Evolutionary conservation across 495 filamentous ascomycete genomes (phyloP).

Genomic region (Pyrenula massariospora): DNA sequence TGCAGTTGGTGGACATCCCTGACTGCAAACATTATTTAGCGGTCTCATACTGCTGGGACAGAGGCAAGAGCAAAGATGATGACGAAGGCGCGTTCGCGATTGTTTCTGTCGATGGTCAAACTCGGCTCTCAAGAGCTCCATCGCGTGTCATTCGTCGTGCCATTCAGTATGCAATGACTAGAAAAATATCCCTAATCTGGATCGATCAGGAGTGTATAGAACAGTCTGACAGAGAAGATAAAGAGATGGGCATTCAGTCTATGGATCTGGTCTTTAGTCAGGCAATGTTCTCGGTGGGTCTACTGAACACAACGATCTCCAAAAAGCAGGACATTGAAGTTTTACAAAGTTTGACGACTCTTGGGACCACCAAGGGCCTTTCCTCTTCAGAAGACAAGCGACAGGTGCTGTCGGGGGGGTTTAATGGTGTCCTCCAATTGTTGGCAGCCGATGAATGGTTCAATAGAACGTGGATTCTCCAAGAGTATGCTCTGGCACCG

Average conservation of each 20-base stretch:
- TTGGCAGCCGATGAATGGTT: slow-evolving; percentile 7
- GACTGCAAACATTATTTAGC: too few relatives aligned
- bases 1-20: too few relatives aligned
- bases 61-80: neutral
- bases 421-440: neutral
- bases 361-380: neutral
- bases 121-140: neutral
- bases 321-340: neutral
- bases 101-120: neutral
- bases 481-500: slow-evolving; percentile 6
- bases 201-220: slow-evolving; percentile 30
- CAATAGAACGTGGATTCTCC: slow-evolving; percentile 7
- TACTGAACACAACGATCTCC: neutral
- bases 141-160: neutral
- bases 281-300: slow-evolving; percentile 15
- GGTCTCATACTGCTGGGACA: neutral
- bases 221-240: slow-evolving; percentile 17
- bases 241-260: slow-evolving; percentile 22
- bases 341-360: neutral
- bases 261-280: slow-evolving; percentile 29
- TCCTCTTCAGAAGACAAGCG: neutral
- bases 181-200: slow-evolving; percentile 13
- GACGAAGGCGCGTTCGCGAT: neutral
- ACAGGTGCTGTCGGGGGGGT: neutral
- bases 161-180: neutral